Conservation (phyloP, 768 basidiomycete species). For the Dacryopinax primogenitus region DNA sequence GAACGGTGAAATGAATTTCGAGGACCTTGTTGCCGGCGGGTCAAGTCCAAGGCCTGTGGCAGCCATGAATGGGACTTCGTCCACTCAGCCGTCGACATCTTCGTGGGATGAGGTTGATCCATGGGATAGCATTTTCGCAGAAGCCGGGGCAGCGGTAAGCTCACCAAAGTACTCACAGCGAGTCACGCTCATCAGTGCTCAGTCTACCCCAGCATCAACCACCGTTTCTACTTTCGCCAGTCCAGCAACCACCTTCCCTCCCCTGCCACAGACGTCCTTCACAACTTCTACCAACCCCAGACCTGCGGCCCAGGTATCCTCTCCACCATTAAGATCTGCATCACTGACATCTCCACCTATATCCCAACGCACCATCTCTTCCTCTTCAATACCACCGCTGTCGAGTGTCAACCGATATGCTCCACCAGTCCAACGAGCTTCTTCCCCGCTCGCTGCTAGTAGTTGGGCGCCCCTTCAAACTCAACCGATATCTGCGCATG, state of each 20-base stretch:
- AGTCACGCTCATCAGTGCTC: background rate
- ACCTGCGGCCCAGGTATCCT: background rate
- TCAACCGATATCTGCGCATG: slow-evolving; percentile 29
- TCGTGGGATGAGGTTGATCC: slow-evolving; percentile 25
- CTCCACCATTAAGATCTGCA: background rate
- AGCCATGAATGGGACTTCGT: slow-evolving; percentile 30
- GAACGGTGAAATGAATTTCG: slow-evolving; percentile 61
- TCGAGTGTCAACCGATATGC: slow-evolving; percentile 17
- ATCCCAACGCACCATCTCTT: background rate
- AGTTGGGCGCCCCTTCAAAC: slow-evolving; percentile 27
- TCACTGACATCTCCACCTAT: background rate
- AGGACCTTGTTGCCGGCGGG: slow-evolving; percentile 52
- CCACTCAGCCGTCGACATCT: background rate
- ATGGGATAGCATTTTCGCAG: slow-evolving; percentile 86
- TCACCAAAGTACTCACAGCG: slow-evolving; percentile 16
- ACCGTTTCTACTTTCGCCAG: background rate
- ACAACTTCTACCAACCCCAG: background rate
- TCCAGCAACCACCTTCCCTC: background rate
- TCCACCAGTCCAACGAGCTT: slow-evolving; percentile 16
- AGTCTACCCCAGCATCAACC: background rate
- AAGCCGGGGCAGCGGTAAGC: slow-evolving; percentile 45
- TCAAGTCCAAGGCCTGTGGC: slow-evolving; percentile 11
- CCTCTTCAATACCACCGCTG: slow-evolving; percentile 16
- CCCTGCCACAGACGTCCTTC: slow-evolving; percentile 9
- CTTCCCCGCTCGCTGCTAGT: slow-evolving; percentile 28